Evolutionary conservation across 805 yeast genomes (phyloP).

Genomic region (Teunomyces stri): DNA sequence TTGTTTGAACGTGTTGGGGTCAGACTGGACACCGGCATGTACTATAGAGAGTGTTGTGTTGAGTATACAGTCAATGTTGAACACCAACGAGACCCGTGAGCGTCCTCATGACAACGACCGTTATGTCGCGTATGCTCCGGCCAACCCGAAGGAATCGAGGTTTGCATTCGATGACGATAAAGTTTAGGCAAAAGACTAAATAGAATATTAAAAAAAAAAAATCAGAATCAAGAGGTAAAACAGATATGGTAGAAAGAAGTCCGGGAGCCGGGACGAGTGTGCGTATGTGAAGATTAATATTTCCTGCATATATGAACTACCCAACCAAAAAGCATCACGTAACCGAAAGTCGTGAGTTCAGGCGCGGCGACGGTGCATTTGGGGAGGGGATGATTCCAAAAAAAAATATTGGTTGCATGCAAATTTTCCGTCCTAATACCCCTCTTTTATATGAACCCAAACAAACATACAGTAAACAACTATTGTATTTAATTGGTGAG

Average conservation of each 20-base stretch:
- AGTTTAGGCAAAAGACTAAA: slow-evolving; percentile 18
- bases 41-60: slow-evolving; percentile 47
- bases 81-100: slow-evolving; percentile 43
- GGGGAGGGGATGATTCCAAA: background rate
- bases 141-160: slow-evolving; percentile 48
- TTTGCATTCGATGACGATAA: slow-evolving; percentile 64
- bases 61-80: slow-evolving; percentile 65
- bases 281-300: no score
- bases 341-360: background rate
- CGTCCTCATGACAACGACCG: slow-evolving; percentile 57
- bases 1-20: slow-evolving; percentile 65
- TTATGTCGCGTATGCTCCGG: slow-evolving; percentile 54
- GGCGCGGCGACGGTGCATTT: background rate
- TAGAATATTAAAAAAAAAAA: background rate
- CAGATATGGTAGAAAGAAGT: background rate
- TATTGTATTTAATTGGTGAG: background rate
- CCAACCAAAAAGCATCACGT: background rate
- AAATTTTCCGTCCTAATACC: slow-evolving; percentile 3
- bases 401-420: slow-evolving; percentile 1
- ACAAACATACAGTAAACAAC: background rate
- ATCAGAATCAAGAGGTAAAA: background rate
- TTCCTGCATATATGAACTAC: background rate
- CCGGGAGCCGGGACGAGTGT: no score
- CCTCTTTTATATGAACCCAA: slow-evolving; percentile 2
- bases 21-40: slow-evolving; percentile 67